Evolutionary conservation across 2,329 filamentous ascomycete genomes (phyloP).

Genomic region (Clonostachys rosea): DNA sequence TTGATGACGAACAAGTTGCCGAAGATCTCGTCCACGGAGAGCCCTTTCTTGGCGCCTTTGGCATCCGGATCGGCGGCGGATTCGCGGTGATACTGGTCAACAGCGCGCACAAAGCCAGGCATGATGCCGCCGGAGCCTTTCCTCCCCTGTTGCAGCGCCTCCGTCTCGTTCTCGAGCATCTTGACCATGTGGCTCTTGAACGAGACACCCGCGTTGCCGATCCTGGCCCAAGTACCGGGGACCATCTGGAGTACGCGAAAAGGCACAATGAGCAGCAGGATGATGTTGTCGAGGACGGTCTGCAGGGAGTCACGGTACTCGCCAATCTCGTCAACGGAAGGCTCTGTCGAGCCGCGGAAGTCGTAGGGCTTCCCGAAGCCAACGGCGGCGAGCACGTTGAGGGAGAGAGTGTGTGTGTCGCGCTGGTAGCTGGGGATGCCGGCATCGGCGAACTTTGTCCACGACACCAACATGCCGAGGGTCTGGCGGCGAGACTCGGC

Average conservation of each 20-base stretch:
- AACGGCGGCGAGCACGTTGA: conserved; percentile 1
- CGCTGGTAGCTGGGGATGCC: too few relatives aligned
- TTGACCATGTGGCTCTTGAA: conserved; percentile 19
- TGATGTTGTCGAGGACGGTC: background rate
- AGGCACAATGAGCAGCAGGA: conserved; percentile 11
- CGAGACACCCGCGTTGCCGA: conserved; percentile 13
- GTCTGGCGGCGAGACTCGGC: too few relatives aligned
- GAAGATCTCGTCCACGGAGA: conserved; percentile 36
- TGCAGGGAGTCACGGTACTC: conserved; percentile 4
- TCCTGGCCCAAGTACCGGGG: conserved; percentile 8
- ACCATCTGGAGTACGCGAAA: conserved; percentile 16
- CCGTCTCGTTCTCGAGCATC: conserved; percentile 17
- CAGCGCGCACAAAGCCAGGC: background rate
- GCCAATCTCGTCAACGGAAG: conserved; percentile 12
- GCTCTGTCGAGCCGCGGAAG: too few relatives aligned
- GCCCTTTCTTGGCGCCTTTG: conserved; percentile 5
- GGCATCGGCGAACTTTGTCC: too few relatives aligned
- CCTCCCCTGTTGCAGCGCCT: background rate
- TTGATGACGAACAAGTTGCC: conserved; percentile 44
- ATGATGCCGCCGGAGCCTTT: too few relatives aligned
- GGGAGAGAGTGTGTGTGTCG: conserved; percentile 17
- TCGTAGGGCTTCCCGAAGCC: conserved; percentile 2
- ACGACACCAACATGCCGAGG: too few relatives aligned
- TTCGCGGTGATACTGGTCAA: conserved; percentile 1
- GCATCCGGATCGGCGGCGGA: background rate